Percentiles rank a stretch among this genome's conserved stretches.
Evolutionary conservation across 768 basidiomycete genomes (phyloP).

Genomic region (Mycena alexandri): DNA sequence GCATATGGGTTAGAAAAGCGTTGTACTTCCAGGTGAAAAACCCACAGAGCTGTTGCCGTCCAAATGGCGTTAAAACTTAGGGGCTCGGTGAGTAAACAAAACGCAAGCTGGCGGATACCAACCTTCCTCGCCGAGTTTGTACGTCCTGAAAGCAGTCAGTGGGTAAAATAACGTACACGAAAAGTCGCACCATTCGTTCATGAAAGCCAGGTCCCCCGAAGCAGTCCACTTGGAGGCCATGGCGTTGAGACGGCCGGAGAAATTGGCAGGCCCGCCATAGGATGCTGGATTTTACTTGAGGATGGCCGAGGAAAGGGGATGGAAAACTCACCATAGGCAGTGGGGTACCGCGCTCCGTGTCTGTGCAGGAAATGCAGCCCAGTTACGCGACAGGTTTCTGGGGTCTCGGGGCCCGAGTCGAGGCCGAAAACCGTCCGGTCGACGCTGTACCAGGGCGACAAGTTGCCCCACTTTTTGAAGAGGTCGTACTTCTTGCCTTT

Average conservation of each 20-base stretch:
- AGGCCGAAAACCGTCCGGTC: constrained; percentile 75
- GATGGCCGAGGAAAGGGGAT: neutral
- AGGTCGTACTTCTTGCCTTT: constrained; percentile 66
- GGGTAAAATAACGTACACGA: constrained; percentile 1
- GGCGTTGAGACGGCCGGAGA: constrained; percentile 68
- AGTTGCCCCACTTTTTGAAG: constrained; percentile 85
- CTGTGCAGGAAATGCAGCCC: constrained; percentile 85
- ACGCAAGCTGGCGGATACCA: constrained; percentile 28
- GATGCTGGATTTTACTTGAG: constrained; percentile 51
- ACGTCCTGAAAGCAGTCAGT: constrained; percentile 67
- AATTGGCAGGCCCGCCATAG: constrained; percentile 73
- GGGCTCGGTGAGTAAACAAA: constrained; percentile 33
- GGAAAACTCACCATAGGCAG: constrained; percentile 66
- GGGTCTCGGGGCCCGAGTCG: constrained; percentile 77
- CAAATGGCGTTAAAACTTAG: constrained; percentile 89
- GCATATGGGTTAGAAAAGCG: neutral
- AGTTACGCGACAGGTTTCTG: constrained; percentile 76
- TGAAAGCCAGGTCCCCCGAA: constrained; percentile 74
- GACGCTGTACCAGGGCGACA: constrained; percentile 89
- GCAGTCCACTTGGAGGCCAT: constrained; percentile 72
- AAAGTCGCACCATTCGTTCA: constrained; percentile 81
- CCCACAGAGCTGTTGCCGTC: constrained; percentile 86
- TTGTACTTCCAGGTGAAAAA: constrained; percentile 16
- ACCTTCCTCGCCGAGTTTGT: constrained; percentile 92
- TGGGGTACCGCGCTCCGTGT: constrained; percentile 84